Evolutionary conservation across 1,284 basidiomycete genomes (phyloP).

Genomic region (Schizophyllum amplum): DNA sequence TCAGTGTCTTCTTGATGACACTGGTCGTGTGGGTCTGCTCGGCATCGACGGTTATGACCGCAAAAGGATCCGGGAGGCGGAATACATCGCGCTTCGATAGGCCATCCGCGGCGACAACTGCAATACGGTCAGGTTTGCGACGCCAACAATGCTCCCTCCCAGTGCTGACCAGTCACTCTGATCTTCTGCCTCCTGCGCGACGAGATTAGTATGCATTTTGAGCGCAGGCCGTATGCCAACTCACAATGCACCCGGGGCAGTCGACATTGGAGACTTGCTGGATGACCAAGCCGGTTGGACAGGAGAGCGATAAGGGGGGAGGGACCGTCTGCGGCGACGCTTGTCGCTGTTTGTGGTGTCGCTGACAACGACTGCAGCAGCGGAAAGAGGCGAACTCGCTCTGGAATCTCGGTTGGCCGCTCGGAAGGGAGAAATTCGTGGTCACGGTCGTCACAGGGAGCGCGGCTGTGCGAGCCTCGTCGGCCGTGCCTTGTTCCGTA

Average conservation of each 20-base stretch:
- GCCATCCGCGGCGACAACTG: slow-evolving; percentile 86
- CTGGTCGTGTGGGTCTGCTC: slow-evolving; percentile 92
- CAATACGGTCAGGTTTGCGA: slow-evolving; percentile 6
- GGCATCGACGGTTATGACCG: slow-evolving; percentile 90
- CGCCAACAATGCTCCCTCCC: background rate
- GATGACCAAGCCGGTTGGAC: background rate
- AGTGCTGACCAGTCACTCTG: slow-evolving; percentile 43
- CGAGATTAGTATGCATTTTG: background rate
- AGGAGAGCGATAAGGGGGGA: background rate
- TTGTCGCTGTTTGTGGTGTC: background rate
- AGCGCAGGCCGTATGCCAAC: slow-evolving; percentile 11
- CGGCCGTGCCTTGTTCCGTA: background rate
- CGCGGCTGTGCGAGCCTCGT: background rate
- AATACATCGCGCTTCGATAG: slow-evolving; percentile 88
- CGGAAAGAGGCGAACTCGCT: background rate
- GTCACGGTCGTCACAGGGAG: background rate
- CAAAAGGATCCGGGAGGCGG: slow-evolving; percentile 88
- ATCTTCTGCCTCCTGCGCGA: slow-evolving; percentile 45
- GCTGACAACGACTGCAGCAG: background rate
- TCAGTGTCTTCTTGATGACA: slow-evolving; percentile 84
- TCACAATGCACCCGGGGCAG: slow-evolving; percentile 27
- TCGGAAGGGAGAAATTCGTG: background rate
- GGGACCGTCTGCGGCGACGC: background rate
- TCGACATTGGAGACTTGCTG: background rate
- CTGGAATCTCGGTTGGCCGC: background rate